Evolutionary conservation across 495 filamentous ascomycete species (phyloP).

Genomic region (Penicillium lividum): DNA sequence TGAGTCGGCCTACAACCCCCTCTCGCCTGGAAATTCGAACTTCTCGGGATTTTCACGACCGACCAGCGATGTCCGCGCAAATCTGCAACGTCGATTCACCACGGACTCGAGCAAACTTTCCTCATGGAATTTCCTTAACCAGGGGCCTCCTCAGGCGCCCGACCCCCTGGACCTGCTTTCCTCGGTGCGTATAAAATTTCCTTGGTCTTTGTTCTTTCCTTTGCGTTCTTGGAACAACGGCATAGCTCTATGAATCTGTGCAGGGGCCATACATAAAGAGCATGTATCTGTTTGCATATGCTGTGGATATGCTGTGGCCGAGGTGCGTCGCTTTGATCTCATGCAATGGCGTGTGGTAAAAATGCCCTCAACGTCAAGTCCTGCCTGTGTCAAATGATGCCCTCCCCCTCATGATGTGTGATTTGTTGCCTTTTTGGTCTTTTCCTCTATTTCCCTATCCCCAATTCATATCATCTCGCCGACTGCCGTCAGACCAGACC

Average conservation of each 20-base stretch:
- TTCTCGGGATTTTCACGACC: slow-evolving; percentile 56
- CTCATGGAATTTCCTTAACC: slow-evolving; percentile 67
- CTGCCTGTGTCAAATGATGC: background rate
- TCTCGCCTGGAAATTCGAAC: slow-evolving; percentile 64
- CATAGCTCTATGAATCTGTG: background rate
- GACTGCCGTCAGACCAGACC: background rate
- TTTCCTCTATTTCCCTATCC: background rate
- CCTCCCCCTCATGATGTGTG: background rate
- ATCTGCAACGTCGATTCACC: slow-evolving; percentile 89
- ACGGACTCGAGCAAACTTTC: slow-evolving; percentile 85
- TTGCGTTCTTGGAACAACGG: background rate
- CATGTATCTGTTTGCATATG: background rate
- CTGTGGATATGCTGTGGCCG: too few relatives aligned
- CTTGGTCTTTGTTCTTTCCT: slow-evolving; percentile 11
- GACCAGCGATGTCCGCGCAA: slow-evolving; percentile 60
- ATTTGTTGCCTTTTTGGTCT: background rate
- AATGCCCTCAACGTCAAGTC: background rate
- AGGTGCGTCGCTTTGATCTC: background rate
- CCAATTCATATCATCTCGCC: background rate
- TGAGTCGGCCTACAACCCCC: slow-evolving; percentile 69
- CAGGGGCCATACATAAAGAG: background rate
- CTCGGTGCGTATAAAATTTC: slow-evolving; percentile 45
- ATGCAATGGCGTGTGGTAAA: background rate
- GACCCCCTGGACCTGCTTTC: slow-evolving; percentile 60
- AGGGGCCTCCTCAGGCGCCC: slow-evolving; percentile 53